phyloP scores from a whole-genome alignment of 1,284 basidiomycete genomes.

The Cyathus pygmaeus region DNA sequence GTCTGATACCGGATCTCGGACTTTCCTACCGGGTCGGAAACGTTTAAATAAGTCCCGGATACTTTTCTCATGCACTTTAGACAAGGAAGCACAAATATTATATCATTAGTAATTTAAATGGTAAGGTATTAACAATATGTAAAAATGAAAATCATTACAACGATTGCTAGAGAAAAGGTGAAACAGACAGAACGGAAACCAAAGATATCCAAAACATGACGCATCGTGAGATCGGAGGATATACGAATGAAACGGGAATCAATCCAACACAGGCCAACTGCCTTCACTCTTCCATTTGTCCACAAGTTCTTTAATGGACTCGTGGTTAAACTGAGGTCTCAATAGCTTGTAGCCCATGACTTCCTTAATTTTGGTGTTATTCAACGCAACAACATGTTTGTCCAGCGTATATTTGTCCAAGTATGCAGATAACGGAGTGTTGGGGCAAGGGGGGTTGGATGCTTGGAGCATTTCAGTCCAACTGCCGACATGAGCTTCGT shows the following conservation, averaged over 20 bases:
- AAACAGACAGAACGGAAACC: neutral
- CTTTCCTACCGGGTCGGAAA: neutral
- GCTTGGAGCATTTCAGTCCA: conserved; percentile 87
- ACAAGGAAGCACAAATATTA: too few species aligned
- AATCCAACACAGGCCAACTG: conserved; percentile 69
- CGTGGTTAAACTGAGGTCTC: conserved; percentile 69
- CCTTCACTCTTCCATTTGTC: conserved; percentile 83
- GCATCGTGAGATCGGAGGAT: neutral
- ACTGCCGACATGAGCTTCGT: conserved; percentile 85
- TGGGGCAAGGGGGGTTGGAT: conserved; percentile 79
- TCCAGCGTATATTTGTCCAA: conserved; percentile 80
- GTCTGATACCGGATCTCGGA: neutral
- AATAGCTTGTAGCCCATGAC: conserved; percentile 77
- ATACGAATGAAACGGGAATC: conserved; percentile 4
- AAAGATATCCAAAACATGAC: neutral
- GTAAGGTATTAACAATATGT: too few species aligned
- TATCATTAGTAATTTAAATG: too few species aligned
- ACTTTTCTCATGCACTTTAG: too few species aligned
- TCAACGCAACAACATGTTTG: conserved; percentile 73
- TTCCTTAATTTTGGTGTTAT: conserved; percentile 77
- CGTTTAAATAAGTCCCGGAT: too few species aligned
- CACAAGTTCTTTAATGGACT: conserved; percentile 77
- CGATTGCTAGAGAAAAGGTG: neutral
- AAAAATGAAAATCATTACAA: too few species aligned
- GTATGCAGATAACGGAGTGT: conserved; percentile 84